Evolutionary conservation across 2,329 filamentous ascomycete species (phyloP).

Genomic region (Grosmannia serpens): DNA sequence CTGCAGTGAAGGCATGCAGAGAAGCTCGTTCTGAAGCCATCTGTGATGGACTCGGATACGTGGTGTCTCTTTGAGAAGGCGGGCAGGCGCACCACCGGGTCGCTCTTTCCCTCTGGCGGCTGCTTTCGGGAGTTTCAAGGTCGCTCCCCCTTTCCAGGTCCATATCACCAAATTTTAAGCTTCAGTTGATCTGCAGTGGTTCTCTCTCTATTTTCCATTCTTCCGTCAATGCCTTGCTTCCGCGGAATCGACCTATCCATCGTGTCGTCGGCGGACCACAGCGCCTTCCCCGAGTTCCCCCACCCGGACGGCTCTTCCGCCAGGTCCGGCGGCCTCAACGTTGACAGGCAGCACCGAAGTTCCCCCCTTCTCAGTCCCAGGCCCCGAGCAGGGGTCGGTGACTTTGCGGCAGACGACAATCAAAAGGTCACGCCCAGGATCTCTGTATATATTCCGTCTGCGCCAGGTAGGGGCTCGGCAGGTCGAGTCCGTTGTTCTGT

Average conservation of each 20-base stretch:
- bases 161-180: too few relatives aligned
- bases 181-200: too few relatives aligned
- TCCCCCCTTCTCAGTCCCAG: slow-evolving; percentile 5
- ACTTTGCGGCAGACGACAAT: not conserved
- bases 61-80: too few relatives aligned
- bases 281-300: slow-evolving; percentile 39
- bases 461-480: slow-evolving; percentile 33
- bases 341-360: not conserved
- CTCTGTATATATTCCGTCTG: slow-evolving; percentile 46
- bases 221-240: slow-evolving; percentile 32
- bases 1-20: too few relatives aligned
- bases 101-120: too few relatives aligned
- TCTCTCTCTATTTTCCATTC: not conserved
- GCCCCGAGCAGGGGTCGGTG: not conserved
- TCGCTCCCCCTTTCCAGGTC: too few relatives aligned
- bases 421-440: slow-evolving; percentile 27
- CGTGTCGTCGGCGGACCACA: slow-evolving; percentile 20
- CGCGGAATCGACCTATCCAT: slow-evolving; percentile 36
- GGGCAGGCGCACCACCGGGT: too few relatives aligned
- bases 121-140: too few relatives aligned
- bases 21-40: too few relatives aligned
- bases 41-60: too few relatives aligned
- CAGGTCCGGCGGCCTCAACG: slow-evolving; percentile 16
- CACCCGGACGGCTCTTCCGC: slow-evolving; percentile 40
- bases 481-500: not conserved